A percentile compares a stretch with the other conserved stretches of the same genome.
phyloP scores from a whole-genome alignment of 2,329 filamentous ascomycete genomes.

The Arthrobotrys sphaeroides region DNA sequence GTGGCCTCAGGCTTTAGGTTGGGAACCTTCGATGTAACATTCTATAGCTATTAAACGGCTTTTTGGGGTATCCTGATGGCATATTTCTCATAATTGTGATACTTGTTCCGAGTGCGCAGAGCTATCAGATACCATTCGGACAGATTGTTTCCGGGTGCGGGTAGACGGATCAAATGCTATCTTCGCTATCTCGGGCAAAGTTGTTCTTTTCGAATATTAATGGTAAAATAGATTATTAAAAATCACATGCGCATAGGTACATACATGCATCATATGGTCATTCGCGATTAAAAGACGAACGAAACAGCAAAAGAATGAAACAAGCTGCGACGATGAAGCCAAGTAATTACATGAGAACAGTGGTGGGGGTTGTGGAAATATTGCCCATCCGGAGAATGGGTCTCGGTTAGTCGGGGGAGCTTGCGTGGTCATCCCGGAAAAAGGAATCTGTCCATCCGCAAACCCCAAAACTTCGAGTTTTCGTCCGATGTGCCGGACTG shows the following conservation, averaged over 20 bases:
- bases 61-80: not conserved
- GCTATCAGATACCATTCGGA: not conserved
- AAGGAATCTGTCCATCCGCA: not conserved
- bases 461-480: constrained; percentile 10
- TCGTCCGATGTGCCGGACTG: not conserved
- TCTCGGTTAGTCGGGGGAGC: constrained; percentile 12
- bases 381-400: not conserved
- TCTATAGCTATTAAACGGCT: not conserved
- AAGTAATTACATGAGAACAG: not conserved
- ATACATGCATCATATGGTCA: constrained; percentile 28
- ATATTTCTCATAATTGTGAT: constrained; percentile 23
- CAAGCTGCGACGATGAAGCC: not conserved
- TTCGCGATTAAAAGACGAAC: too few relatives aligned
- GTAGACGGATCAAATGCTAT: not conserved
- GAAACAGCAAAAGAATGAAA: not conserved
- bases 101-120: not conserved
- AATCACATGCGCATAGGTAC: constrained; percentile 19
- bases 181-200: not conserved
- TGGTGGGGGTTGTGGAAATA: not conserved
- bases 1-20: constrained; percentile 16
- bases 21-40: constrained; percentile 3
- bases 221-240: not conserved
- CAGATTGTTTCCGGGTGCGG: not conserved
- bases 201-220: too few relatives aligned
- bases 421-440: not conserved